These are phyloP conservation scores for Dujonia santamariae DNA, from an alignment of 1,139 yeast species.

Conservation along the genomic window DNA sequence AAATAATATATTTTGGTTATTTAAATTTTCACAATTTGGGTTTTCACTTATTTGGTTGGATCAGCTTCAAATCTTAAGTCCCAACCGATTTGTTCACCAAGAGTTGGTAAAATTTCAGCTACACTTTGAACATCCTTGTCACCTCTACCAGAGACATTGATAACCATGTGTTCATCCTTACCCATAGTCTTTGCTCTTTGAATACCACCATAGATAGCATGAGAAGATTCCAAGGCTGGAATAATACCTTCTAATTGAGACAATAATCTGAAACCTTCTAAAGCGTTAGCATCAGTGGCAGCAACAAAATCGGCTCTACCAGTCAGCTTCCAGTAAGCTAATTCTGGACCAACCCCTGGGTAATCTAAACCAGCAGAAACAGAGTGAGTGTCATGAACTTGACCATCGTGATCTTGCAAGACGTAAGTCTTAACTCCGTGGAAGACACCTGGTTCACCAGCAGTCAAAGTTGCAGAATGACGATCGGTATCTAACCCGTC, in stretches of 20 bases:
- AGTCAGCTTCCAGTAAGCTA: conserved; percentile 90
- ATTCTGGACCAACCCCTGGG: conserved; percentile 99
- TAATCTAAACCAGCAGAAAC: conserved; percentile 98
- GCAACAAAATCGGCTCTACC: conserved; percentile 92
- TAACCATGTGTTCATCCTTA: conserved; percentile 76
- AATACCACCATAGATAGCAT: conserved; percentile 89
- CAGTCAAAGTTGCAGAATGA: conserved; percentile 92
- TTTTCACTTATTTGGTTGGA: conserved; percentile 31
- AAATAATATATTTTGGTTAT: conserved; percentile 1
- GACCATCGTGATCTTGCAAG: conserved; percentile 88
- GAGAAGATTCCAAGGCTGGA: conserved; percentile 97
- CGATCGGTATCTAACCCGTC: conserved; percentile 84
- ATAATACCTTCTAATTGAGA: conserved; percentile 96
- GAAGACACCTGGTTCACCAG: conserved; percentile 94
- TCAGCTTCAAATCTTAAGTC: conserved; percentile 81
- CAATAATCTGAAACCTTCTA: conserved; percentile 81
- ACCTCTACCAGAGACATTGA: conserved; percentile 96
- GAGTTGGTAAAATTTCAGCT: conserved; percentile 84
- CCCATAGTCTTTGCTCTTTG: conserved; percentile 83
- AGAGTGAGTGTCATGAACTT: conserved; percentile 95
- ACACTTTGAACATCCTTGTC: conserved; percentile 98
- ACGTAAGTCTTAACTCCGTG: conserved; percentile 97
- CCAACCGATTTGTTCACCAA: conserved; percentile 94
- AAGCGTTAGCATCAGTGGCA: conserved; percentile 91
- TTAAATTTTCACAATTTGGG: conserved; percentile 5